Evolutionary conservation across 495 filamentous ascomycete species (phyloP).

Genomic region (Neurospora sp.): DNA sequence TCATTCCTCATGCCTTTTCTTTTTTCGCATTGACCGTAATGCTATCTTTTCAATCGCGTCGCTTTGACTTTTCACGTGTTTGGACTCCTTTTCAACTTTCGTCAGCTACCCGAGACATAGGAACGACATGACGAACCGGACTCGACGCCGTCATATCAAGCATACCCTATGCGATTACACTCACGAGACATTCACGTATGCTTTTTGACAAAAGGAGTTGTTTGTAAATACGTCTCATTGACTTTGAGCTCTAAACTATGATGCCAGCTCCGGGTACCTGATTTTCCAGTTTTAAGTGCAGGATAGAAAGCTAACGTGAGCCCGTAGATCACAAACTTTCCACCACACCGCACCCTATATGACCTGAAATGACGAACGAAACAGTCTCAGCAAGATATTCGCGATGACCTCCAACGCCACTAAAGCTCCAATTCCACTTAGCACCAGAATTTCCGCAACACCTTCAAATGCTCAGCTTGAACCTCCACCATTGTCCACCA

Average conservation of each 20-base stretch:
- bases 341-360: no score
- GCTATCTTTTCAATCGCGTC: background rate
- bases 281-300: background rate
- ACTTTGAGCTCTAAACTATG: background rate
- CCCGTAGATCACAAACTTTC: background rate
- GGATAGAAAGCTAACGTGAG: background rate
- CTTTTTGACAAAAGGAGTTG: background rate
- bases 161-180: background rate
- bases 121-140: background rate
- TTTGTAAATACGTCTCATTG: background rate
- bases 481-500: background rate
- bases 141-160: background rate
- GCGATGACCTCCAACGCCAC: background rate
- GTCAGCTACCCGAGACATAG: background rate
- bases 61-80: background rate
- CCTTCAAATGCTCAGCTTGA: background rate
- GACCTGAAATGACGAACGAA: background rate
- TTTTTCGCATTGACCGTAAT: background rate
- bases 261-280: background rate
- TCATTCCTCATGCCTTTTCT: background rate
- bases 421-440: background rate
- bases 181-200: background rate
- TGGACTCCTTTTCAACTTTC: background rate
- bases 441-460: background rate
- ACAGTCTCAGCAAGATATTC: background rate